Base-by-base conservation (phyloP, 2,329 filamentous ascomycete genomes). In the Nannizziopsis arthrosporioides region DNA sequence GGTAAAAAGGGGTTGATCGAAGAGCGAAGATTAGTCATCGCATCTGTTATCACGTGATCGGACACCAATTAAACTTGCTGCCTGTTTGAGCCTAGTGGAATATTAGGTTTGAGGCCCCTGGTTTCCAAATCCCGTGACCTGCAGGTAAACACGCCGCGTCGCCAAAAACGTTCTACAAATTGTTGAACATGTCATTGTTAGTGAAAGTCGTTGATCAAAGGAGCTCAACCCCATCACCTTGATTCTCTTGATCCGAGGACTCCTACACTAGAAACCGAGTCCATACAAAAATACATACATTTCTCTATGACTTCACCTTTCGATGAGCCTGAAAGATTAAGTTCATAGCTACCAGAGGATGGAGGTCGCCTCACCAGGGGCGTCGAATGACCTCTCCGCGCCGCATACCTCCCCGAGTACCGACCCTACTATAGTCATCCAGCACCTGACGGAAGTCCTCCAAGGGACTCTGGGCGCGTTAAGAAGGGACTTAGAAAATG, bases 401-500 rank as follows among this genome's bases (percentile, higher is more conserved):
- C 50, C 44, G 17, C 40, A 43, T 18, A 47, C 50, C 12, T 52
- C 59, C 43, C 55, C 62, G 42, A 56, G 64, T 45, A 61, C 85
- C 62, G 84, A 88, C 59, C 78, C 84, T n/a, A 72, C 70, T 54
- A 70, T 77, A 56, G 74, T 89, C 44, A 73, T 89, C 55, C 80
- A 88, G 51, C 81, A 90, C 65, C 72, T 90, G 52, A 74, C 75
- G 35, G 74, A 79, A 51, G 77, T 89, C 50, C 77, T 87, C 56
- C 76, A 81, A 64, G 77, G 85, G 50, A 83, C 83, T 54, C 75
- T 90, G 42, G 85, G 85, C 55, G 84, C 85, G 57, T 78, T 78
- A 49, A 80, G 80, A 61, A 74, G 79, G 53, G 90, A 98, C 62
- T 78, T 98, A 47, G 81, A 90, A 64, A 77, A 78, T 54, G 72